Evolutionary conservation across 331 rosid genomes (phyloP), one percentile per base, ranked within the genome.

Genomic region (Quercus tomentella): DNA sequence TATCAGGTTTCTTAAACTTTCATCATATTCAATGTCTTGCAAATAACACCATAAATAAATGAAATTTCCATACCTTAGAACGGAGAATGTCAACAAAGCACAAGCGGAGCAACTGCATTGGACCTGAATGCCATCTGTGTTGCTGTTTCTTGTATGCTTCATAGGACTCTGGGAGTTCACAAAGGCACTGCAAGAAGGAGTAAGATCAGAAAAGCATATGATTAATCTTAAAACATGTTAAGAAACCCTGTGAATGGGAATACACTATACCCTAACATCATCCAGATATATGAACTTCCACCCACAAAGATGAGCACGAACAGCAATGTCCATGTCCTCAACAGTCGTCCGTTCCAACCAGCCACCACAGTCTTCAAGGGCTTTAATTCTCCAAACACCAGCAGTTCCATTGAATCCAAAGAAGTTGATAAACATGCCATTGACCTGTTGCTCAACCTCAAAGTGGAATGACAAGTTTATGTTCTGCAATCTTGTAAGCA

Each of bases 41-140:
- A n/a, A 23, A 45, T 7, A 28, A 11, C 37, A 73, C 14, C 21
- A 17, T 4, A 0, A 74, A 57, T 35, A 68, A 75, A 62, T 11
- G 52, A 45, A 26, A 54, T 70, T 72, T 37, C 25, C 66, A 74
- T 90, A 96, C 99, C 99, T 91, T 96, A 14, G 99, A 84, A n/a
- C 92, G 95, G 81, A 96, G 90, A 77, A 96, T 21, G 76, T 96
- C 99, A 54, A 86, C 33, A 77, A 96, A 96, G 78, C 97, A 93
- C 87, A 93, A 60, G 33, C 98, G 98, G 76, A 96, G 93, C 88
- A 93, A 80, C 80, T 96, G 99, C 99, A 96, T 96, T 51, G 99
- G 99, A 77, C 99, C 99, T 4, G 99, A 96, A 96, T 96, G 99
- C 99, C 99, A 96, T 67, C 97, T 98, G 76, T 96, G 96, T 76